A percentile compares a stretch with the other conserved stretches of the same genome.
Conservation (phyloP, 805 yeast genomes). For the Maudiozyma serrabonitensis region DNA sequence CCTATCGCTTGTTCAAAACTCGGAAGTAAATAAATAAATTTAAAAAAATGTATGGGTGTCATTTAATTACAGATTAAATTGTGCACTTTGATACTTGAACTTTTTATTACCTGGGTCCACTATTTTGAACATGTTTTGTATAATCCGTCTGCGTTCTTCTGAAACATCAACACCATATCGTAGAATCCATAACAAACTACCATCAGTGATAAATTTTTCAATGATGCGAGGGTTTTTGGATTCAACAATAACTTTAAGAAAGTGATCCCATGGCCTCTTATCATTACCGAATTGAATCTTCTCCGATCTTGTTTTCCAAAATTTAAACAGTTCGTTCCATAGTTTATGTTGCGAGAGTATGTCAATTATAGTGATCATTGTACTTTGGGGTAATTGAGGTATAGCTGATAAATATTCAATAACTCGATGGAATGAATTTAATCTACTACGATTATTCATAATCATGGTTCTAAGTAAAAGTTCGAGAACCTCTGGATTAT, state of each 20-base stretch:
- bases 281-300: conserved; percentile 10
- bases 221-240: conserved; percentile 11
- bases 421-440: conserved; percentile 9
- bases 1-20: too few relatives aligned
- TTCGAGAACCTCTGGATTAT: conserved; percentile 13
- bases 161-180: conserved; percentile 16
- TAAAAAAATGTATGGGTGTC: neutral
- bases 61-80: neutral
- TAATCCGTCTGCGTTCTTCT: conserved; percentile 8
- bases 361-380: conserved; percentile 12
- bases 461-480: conserved; percentile 15
- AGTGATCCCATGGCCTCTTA: conserved; percentile 21
- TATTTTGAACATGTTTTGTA: conserved; percentile 9
- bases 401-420: neutral
- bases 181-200: conserved; percentile 19
- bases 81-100: neutral
- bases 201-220: conserved; percentile 12
- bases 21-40: neutral
- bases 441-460: conserved; percentile 5
- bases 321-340: conserved; percentile 17
- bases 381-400: conserved; percentile 5
- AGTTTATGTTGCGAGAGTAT: conserved; percentile 11
- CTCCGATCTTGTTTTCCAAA: conserved; percentile 18
- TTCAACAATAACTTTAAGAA: conserved; percentile 11
- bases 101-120: conserved; percentile 2